These are phyloP conservation scores for Globisporangium recalcitrans DNA, from an alignment of 352 stramenopile species.

Conservation along the genomic window DNA sequence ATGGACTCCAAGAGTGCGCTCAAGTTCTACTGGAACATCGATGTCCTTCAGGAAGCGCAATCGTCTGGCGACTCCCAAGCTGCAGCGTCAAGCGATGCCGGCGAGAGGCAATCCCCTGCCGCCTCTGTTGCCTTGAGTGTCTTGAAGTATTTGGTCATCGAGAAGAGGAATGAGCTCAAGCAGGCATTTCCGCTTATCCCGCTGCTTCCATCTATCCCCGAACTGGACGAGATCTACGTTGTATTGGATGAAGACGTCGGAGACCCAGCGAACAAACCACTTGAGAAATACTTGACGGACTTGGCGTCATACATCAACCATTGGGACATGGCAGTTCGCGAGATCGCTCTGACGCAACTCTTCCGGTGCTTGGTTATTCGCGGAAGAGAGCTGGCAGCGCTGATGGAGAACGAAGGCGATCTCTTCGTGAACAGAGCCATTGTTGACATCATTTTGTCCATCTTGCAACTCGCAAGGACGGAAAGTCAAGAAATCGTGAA, in stretches of 20 bases:
- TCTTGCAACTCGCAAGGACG: conserved; percentile 59
- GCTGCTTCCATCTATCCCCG: conserved; percentile 59
- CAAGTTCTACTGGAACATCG: conserved; percentile 32
- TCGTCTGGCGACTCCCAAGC: background rate
- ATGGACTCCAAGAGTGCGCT: conserved; percentile 13
- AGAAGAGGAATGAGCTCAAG: conserved; percentile 54
- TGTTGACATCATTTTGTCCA: conserved; percentile 52
- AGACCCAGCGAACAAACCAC: conserved; percentile 36
- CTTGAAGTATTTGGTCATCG: conserved; percentile 72
- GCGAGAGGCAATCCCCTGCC: background rate
- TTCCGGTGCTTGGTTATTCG: conserved; percentile 60
- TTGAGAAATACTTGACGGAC: conserved; percentile 52
- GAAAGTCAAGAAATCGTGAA: conserved; percentile 68
- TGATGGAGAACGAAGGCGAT: conserved; percentile 73
- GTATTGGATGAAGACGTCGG: conserved; percentile 53
- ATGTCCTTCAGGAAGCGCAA: conserved; percentile 24
- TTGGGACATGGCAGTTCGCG: conserved; percentile 71
- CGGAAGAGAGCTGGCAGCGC: conserved; percentile 44
- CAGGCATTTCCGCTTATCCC: conserved; percentile 59
- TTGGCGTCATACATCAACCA: conserved; percentile 66
- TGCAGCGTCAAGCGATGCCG: background rate
- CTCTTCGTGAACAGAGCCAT: conserved; percentile 58
- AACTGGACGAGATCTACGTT: conserved; percentile 62
- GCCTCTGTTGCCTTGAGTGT: conserved; percentile 26
- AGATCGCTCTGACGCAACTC: conserved; percentile 70